Evolutionary conservation across 208 protist genomes (phyloP).

Genomic region (Acanthamoeba sp.): DNA sequence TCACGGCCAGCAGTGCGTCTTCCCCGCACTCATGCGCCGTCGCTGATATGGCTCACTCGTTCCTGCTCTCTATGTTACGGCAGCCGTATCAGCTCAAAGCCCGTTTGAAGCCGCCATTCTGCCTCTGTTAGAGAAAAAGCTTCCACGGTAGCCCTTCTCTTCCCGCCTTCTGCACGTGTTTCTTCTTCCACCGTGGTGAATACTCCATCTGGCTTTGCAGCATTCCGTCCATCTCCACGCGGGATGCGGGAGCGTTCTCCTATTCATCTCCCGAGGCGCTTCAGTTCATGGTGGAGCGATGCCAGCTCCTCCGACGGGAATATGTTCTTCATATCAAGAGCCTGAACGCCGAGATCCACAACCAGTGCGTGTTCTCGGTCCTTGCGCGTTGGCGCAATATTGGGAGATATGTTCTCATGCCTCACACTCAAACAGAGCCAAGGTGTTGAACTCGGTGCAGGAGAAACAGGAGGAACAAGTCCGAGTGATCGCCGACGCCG

Average conservation of each 20-base stretch:
- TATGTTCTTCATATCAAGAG: constrained; percentile 13
- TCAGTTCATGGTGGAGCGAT: constrained; percentile 53
- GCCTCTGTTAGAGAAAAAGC: constrained; percentile 37
- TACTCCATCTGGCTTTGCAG: neutral
- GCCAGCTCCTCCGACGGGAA: constrained; percentile 27
- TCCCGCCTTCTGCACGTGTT: neutral
- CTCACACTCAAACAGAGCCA: too few relatives aligned
- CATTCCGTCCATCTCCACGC: neutral
- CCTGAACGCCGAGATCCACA: constrained; percentile 40
- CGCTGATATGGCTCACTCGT: too few relatives aligned
- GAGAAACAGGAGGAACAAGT: constrained; percentile 3
- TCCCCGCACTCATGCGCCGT: neutral
- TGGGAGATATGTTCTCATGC: too few relatives aligned
- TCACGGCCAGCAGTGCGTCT: neutral
- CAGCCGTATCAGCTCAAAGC: neutral
- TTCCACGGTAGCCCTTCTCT: constrained; percentile 47
- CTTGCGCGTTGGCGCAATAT: too few relatives aligned
- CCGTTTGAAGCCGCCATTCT: constrained; percentile 15
- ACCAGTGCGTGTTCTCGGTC: neutral
- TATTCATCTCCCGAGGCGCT: constrained; percentile 40
- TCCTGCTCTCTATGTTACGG: too few relatives aligned
- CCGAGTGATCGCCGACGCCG: neutral
- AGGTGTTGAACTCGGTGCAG: neutral
- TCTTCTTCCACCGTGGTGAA: too few relatives aligned
- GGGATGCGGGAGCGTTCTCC: neutral